Conservation (phyloP, 2,329 filamentous ascomycete genomes). For the Pyricularia grisea region DNA sequence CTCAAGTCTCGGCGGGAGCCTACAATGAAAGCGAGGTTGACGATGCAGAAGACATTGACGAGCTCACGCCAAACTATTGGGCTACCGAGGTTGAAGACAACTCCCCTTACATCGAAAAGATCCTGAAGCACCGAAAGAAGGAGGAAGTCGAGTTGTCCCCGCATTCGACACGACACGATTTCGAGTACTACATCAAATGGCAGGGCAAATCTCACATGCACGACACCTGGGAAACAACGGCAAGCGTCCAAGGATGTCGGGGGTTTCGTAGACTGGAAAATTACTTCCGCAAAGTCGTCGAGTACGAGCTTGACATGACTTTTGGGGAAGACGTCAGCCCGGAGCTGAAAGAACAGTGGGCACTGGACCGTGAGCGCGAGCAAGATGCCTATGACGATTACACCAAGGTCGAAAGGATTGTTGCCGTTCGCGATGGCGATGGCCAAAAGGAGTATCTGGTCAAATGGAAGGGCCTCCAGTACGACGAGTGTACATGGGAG, state of each 20-base stretch:
- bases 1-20: conserved; percentile 54
- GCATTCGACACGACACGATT: conserved; percentile 61
- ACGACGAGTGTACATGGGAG: conserved; percentile 96
- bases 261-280: conserved; percentile 89
- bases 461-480: conserved; percentile 93
- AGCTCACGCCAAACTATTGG: conserved; percentile 63
- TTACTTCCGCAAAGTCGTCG: conserved; percentile 78
- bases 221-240: conserved; percentile 85
- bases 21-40: conserved; percentile 62
- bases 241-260: conserved; percentile 64
- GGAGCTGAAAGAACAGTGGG: conserved; percentile 87
- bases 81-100: conserved; percentile 62
- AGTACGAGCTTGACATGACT: conserved; percentile 68
- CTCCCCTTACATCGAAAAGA: conserved; percentile 78
- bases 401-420: conserved; percentile 86
- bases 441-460: conserved; percentile 82
- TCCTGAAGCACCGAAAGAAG: conserved; percentile 76
- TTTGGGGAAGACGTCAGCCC: conserved; percentile 66
- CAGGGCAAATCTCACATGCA: conserved; percentile 91
- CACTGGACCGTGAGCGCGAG: conserved; percentile 87
- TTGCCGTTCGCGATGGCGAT: conserved; percentile 71
- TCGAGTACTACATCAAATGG: conserved; percentile 94
- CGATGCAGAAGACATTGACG: conserved; percentile 56
- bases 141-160: conserved; percentile 52
- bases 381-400: conserved; percentile 83